phyloP scores from a whole-genome alignment of 441 rosid species.

The Adansonia madagascariensis region DNA sequence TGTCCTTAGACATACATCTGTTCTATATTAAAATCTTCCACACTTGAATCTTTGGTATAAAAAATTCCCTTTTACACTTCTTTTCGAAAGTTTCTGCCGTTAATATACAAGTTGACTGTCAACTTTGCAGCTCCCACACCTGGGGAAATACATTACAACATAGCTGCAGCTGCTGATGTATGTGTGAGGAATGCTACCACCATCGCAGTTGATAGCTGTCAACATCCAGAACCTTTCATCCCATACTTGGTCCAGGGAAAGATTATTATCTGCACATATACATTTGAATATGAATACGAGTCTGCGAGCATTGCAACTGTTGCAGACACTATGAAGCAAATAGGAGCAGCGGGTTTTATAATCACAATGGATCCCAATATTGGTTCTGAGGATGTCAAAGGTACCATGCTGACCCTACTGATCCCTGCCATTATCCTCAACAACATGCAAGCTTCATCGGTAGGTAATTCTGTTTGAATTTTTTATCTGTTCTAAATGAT shows the following conservation, averaged over 20 bases:
- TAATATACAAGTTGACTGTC: constrained; percentile 9
- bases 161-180: constrained; percentile 57
- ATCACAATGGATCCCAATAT: constrained; percentile 48
- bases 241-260: constrained; percentile 37
- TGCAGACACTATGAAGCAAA: constrained; percentile 45
- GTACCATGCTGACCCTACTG: constrained; percentile 44
- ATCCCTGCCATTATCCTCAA: constrained; percentile 54
- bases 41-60: background rate
- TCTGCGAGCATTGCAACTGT: constrained; percentile 46
- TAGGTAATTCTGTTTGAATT: constrained; percentile 21
- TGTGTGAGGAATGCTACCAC: constrained; percentile 38
- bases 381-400: constrained; percentile 43
- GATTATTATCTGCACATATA: constrained; percentile 54
- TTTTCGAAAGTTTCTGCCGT: background rate
- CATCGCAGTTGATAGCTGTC: constrained; percentile 47
- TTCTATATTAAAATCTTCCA: background rate
- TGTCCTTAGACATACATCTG: background rate
- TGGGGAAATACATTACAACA: constrained; percentile 36
- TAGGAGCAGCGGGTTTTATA: constrained; percentile 59
- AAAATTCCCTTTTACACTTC: background rate
- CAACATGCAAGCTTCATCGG: constrained; percentile 49
- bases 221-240: constrained; percentile 45
- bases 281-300: constrained; percentile 45
- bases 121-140: constrained; percentile 51
- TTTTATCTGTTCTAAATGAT: too few species aligned